Evolutionary conservation across 305 asterid genomes (phyloP), one percentile per base, ranked within the genome.

Genomic region (Fraxinus albicans): DNA sequence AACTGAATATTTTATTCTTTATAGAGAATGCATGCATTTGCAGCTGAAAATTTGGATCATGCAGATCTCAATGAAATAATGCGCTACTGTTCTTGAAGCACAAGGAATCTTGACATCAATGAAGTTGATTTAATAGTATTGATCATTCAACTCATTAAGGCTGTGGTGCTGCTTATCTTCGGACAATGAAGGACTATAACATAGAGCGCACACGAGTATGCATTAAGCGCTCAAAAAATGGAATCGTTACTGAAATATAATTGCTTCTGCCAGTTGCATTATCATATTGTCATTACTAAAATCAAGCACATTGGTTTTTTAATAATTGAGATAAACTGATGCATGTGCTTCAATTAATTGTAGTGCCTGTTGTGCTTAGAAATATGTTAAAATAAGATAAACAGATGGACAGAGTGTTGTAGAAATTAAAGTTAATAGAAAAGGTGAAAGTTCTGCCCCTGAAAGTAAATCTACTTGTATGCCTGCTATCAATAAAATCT

Each of bases 1-100:
- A 73, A 6, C 6, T 58, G 8, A 8, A 58, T 35, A 67, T 34
- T 8, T 72, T 29, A 35, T 44, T n/a, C 50, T 42, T 42, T 42
- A 42, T 42, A 42, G 50, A 42, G 2, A 63, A 63, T 63, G 73
- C 73, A 9, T 23, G 72, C 31, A 34, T 3, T 29, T 19, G 36
- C 29, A 53, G 85, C 82, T 21, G 76, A 50, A 27, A 83, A 70
- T 44, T 29, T 19, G 77, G 78, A 60, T 60, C 70, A 8, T 60
- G 70, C 10, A 65, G 55, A 67, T 77, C 81, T 77, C 63, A 15
- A 21, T 27, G 76, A 67, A 15, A 53, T 38, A 29, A 73, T 21
- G 9, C 10, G 23, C 6, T 8, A 21, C 31, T 3, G 58, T 8
- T 74, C 78, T 53, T 17, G 77, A 31, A 73, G 77, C 77, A 34